Percentiles rank a stretch among this genome's conserved stretches.
phyloP scores from a whole-genome alignment of 2,329 filamentous ascomycete species.

The Colletotrichum caudatum region DNA sequence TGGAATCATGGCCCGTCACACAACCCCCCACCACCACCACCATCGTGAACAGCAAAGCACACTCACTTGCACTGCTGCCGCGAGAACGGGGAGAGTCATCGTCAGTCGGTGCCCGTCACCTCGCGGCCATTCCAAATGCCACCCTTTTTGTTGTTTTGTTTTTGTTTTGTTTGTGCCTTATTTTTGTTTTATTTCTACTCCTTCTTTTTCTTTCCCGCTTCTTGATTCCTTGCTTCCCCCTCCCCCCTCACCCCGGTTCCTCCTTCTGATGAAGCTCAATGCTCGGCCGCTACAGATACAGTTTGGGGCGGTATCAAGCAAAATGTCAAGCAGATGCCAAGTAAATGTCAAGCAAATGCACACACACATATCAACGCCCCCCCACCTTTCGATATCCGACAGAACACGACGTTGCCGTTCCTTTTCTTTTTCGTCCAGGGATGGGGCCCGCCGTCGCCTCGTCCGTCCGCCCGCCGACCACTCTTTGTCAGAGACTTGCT shows the following conservation, averaged over 20 bases:
- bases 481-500: constrained; percentile 54
- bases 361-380: neutral
- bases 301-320: neutral
- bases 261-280: neutral
- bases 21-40: neutral
- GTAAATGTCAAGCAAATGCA: constrained; percentile 1
- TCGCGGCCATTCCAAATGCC: neutral
- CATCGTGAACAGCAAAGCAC: neutral
- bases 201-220: too few species aligned
- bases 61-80: neutral
- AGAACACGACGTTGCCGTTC: neutral
- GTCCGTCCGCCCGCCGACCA: constrained; percentile 6
- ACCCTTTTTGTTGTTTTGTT: too few species aligned
- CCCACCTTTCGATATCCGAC: neutral
- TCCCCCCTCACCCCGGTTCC: too few species aligned
- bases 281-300: neutral
- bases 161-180: neutral
- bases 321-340: too few species aligned
- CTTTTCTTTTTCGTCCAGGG: constrained; percentile 8
- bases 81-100: neutral
- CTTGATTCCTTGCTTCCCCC: too few species aligned
- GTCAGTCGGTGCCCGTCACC: constrained; percentile 4
- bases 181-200: too few species aligned
- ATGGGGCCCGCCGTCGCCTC: neutral
- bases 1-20: constrained; percentile 24